These are phyloP conservation scores for Arthromyces matolae DNA, from an alignment of 768 basidiomycete species.

Conservation along the genomic window DNA sequence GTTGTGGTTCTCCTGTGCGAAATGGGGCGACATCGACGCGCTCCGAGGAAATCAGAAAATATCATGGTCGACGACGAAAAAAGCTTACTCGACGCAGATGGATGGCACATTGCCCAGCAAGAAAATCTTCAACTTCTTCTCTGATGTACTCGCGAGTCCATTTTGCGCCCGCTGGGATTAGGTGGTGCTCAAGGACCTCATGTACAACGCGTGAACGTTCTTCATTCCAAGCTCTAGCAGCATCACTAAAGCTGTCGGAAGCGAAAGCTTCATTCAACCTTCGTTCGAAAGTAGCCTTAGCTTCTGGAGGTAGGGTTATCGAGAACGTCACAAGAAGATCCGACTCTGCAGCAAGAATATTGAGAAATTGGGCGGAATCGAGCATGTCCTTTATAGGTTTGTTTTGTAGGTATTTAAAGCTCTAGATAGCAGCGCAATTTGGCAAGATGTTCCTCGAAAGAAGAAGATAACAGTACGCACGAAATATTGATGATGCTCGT, in stretches of 20 bases:
- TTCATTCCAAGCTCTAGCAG: constrained; percentile 88
- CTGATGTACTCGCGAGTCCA: constrained; percentile 88
- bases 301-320: constrained; percentile 61
- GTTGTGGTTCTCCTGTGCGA: constrained; percentile 53
- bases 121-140: constrained; percentile 84
- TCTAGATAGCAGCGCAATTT: constrained; percentile 51
- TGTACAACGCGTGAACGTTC: constrained; percentile 76
- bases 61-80: not conserved
- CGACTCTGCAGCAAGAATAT: constrained; percentile 88
- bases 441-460: constrained; percentile 2
- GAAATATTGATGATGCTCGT: constrained; percentile 68
- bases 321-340: constrained; percentile 80
- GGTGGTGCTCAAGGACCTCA: constrained; percentile 72
- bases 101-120: constrained; percentile 65
- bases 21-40: constrained; percentile 83
- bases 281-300: constrained; percentile 66
- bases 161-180: constrained; percentile 81
- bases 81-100: constrained; percentile 64
- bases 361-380: constrained; percentile 75
- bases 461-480: constrained; percentile 35
- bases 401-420: constrained; percentile 88
- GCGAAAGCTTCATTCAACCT: constrained; percentile 77
- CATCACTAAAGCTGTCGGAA: constrained; percentile 81
- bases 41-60: constrained; percentile 38
- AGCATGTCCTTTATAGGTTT: constrained; percentile 74